phyloP scores from a whole-genome alignment of 495 filamentous ascomycete species.

The Penicillium macrosclerotiorum region DNA sequence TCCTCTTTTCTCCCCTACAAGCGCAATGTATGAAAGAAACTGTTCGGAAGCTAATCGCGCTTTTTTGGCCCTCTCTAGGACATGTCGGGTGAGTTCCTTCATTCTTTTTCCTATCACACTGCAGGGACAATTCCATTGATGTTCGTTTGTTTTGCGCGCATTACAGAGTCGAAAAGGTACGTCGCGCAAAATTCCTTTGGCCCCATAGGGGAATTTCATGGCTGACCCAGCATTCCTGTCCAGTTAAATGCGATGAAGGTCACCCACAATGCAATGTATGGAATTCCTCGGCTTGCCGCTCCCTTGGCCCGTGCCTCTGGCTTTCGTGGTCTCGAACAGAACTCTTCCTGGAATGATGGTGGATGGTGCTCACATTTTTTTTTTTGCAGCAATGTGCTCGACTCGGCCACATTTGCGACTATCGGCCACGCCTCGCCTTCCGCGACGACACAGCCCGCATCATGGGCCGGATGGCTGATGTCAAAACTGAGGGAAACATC shows the following conservation, averaged over 20 bases:
- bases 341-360: too few relatives aligned
- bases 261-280: constrained; percentile 52
- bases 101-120: constrained; percentile 2
- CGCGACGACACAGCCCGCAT: constrained; percentile 56
- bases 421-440: constrained; percentile 54
- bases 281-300: constrained; percentile 17
- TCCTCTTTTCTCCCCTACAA: neutral
- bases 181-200: constrained; percentile 7
- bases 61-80: constrained; percentile 31
- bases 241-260: constrained; percentile 54
- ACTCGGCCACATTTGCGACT: constrained; percentile 56
- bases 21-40: too few relatives aligned
- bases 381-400: constrained; percentile 51
- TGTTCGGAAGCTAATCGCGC: too few relatives aligned
- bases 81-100: constrained; percentile 45
- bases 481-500: constrained; percentile 44
- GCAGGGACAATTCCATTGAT: constrained; percentile 3
- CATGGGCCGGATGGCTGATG: constrained; percentile 54
- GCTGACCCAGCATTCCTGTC: constrained; percentile 15
- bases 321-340: too few relatives aligned
- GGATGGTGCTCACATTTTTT: constrained; percentile 1
- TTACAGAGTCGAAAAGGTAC: constrained; percentile 51
- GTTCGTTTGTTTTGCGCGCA: constrained; percentile 3
- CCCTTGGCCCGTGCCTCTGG: too few relatives aligned
- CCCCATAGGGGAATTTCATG: constrained; percentile 4